Percentiles rank a stretch among this genome's conserved stretches.
phyloP scores from a whole-genome alignment of 1,284 basidiomycete genomes.

The Peniophora sp. region DNA sequence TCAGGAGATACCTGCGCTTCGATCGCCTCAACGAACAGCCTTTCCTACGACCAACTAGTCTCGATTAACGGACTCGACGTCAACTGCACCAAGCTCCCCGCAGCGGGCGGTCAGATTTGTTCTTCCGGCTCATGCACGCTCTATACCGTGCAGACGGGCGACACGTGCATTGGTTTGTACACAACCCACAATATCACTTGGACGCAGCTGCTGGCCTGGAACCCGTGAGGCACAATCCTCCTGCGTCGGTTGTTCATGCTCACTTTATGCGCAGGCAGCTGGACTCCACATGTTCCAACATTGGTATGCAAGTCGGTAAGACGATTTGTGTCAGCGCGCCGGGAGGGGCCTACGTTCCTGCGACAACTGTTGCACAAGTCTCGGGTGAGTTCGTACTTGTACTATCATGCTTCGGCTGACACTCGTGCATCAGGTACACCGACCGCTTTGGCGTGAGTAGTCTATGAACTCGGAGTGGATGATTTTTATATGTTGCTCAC shows the following conservation, averaged over 20 bases:
- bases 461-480: no score
- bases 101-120: constrained; percentile 3
- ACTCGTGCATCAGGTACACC: no score
- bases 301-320: constrained; percentile 4
- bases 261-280: no score
- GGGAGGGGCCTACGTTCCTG: constrained; percentile 3
- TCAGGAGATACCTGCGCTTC: constrained; percentile 5
- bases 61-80: constrained; percentile 1
- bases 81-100: constrained; percentile 2
- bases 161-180: constrained; percentile 6
- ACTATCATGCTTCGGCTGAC: no score
- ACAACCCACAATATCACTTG: neutral
- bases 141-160: constrained; percentile 7
- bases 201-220: constrained; percentile 7
- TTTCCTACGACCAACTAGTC: constrained; percentile 3
- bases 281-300: neutral
- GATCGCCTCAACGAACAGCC: constrained; percentile 1
- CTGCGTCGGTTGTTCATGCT: no score
- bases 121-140: constrained; percentile 5
- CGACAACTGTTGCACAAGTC: constrained; percentile 1
- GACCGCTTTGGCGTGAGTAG: no score
- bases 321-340: constrained; percentile 6
- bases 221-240: no score
- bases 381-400: neutral
- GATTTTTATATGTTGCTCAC: no score